Base-by-base conservation (phyloP, 2,329 filamentous ascomycete genomes). In the Colletotrichum gloeosporioides region DNA sequence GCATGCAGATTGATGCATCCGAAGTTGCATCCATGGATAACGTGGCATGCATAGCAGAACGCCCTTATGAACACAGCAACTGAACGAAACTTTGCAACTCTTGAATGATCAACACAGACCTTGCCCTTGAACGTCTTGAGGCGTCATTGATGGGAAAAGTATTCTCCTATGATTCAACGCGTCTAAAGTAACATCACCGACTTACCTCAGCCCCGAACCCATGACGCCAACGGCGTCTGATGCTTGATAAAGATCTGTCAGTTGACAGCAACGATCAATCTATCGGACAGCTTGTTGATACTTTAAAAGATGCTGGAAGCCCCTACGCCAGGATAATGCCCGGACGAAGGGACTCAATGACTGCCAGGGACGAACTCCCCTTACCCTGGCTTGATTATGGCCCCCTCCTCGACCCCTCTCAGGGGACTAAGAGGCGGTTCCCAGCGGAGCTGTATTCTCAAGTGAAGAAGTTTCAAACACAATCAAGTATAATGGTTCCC, bases 61-160 rank as follows among this genome's bases (percentile, higher is more conserved):
- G 12, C 8, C 10, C 6, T 13, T 53, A 3, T 22, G 44, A 53
- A 25, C n/a, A 22, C n/a, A 4, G 13, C n/a, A 53, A 53, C n/a
- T 53, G n/a, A 53, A 4, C 0, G 1, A 53, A 25, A 13, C 1
- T 0, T 22, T 13, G n/a, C 4, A 4, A 13, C 13, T 3, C 44
- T 22, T 8, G 44, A 13, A 53, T 3, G n/a, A n/a, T n/a, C 10
- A 22, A 53, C 8, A 53, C n/a, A 53, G 6, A 22, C 7, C 44
- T 13, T 22, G 1, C n/a, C 1, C n/a, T 22, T 7, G n/a, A 13
- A 13, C n/a, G n/a, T n/a, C n/a, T n/a, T n/a, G n/a, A n/a, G n/a
- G n/a, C n/a, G n/a, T n/a, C n/a, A n/a, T n/a, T n/a, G n/a, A n/a
- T n/a, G n/a, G n/a, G n/a, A n/a, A n/a, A n/a, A n/a, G n/a, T n/a